phyloP scores from a whole-genome alignment of 306 rosid genomes.

The Lupinus albus region DNA sequence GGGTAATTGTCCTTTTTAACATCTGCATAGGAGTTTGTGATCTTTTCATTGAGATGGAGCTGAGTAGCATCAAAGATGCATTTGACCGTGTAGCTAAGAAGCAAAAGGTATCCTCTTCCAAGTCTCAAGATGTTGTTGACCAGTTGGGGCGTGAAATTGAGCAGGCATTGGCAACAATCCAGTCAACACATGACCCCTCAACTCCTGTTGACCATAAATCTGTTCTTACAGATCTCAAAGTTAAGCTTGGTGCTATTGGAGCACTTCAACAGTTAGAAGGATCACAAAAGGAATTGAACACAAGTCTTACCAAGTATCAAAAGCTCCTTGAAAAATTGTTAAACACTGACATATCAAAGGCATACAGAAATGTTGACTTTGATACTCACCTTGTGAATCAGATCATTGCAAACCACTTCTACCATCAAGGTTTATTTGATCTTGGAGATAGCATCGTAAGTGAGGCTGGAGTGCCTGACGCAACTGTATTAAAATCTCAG shows the following conservation, averaged over 20 bases:
- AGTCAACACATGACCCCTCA: slow-evolving; percentile 44
- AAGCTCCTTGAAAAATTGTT: slow-evolving; percentile 65
- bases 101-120: slow-evolving; percentile 80
- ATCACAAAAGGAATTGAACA: slow-evolving; percentile 67
- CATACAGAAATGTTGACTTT: slow-evolving; percentile 74
- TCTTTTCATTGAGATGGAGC: slow-evolving; percentile 64
- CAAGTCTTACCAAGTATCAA: slow-evolving; percentile 61
- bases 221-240: slow-evolving; percentile 61
- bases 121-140: slow-evolving; percentile 73
- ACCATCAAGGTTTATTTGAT: slow-evolving; percentile 70
- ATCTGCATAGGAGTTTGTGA: slow-evolving; percentile 50
- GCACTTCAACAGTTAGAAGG: slow-evolving; percentile 66
- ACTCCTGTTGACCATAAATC: slow-evolving; percentile 54
- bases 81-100: slow-evolving; percentile 84
- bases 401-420: slow-evolving; percentile 73
- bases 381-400: slow-evolving; percentile 67
- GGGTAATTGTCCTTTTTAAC: slow-evolving; percentile 39
- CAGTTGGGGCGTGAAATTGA: slow-evolving; percentile 71
- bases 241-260: slow-evolving; percentile 57
- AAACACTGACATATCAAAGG: slow-evolving; percentile 80
- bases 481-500: slow-evolving; percentile 60
- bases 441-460: slow-evolving; percentile 69
- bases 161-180: slow-evolving; percentile 59
- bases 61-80: slow-evolving; percentile 75
- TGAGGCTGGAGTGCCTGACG: slow-evolving; percentile 71